Percentiles rank a stretch among this genome's conserved stretches.
Evolutionary conservation across 257 asterid genomes (phyloP).

Genomic region (Nicotiana tabacum): DNA sequence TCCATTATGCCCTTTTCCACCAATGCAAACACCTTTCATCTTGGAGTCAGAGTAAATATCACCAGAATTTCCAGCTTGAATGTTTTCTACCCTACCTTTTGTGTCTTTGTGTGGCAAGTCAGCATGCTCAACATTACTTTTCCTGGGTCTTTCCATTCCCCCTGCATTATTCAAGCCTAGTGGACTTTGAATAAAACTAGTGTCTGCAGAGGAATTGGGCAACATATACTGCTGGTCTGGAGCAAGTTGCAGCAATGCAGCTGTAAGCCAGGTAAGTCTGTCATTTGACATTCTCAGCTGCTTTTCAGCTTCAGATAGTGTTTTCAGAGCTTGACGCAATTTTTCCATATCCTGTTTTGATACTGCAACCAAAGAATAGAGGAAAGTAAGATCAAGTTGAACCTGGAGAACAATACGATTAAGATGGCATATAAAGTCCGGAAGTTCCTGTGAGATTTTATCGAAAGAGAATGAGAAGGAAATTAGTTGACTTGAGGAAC

Average conservation of each 20-base stretch:
- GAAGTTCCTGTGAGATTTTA: slow-evolving; percentile 3
- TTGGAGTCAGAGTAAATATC: slow-evolving; percentile 27
- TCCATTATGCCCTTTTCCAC: slow-evolving; percentile 25
- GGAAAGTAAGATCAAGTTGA: slow-evolving; percentile 3
- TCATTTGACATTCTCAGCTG: slow-evolving; percentile 88
- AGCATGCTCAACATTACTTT: slow-evolving; percentile 27
- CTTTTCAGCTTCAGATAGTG: slow-evolving; percentile 97
- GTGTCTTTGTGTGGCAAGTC: slow-evolving; percentile 28
- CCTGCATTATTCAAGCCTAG: slow-evolving; percentile 31
- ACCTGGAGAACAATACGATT: background rate
- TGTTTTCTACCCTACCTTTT: slow-evolving; percentile 21
- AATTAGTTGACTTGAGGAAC: background rate
- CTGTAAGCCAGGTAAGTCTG: slow-evolving; percentile 92
- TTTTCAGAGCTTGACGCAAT: slow-evolving; percentile 82
- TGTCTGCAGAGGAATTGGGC: slow-evolving; percentile 66
- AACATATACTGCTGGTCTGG: slow-evolving; percentile 80
- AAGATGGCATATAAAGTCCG: background rate
- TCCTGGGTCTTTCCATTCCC: slow-evolving; percentile 40
- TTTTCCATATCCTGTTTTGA: slow-evolving; percentile 88
- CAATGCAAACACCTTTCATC: slow-evolving; percentile 23
- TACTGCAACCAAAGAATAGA: slow-evolving; percentile 40
- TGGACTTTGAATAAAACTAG: slow-evolving; percentile 67
- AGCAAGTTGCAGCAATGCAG: slow-evolving; percentile 90
- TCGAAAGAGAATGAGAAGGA: slow-evolving; percentile 1
- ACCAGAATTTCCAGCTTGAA: slow-evolving; percentile 41